These are phyloP conservation scores for Teratosphaeria zuluensis DNA, from an alignment of 2,329 filamentous ascomycete genomes.

Conservation along the genomic window DNA sequence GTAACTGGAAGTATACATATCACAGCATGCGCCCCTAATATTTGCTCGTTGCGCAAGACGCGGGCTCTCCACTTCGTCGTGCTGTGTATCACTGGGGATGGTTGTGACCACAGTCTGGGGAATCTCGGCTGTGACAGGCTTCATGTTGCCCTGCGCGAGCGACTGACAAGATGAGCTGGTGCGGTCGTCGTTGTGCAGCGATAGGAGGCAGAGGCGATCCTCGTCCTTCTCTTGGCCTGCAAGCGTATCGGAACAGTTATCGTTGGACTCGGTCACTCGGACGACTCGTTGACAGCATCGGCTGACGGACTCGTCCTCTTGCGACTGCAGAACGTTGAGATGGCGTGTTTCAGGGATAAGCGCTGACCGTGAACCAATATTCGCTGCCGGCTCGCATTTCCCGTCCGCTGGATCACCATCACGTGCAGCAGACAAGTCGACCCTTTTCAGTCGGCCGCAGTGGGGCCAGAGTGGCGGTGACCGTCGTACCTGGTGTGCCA, in stretches of 20 bases:
- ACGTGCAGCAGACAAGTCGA: background rate
- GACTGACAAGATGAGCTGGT: background rate
- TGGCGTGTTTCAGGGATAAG: background rate
- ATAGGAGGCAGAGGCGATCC: background rate
- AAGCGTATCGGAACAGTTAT: background rate
- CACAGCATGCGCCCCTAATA: background rate
- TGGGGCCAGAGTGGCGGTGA: conserved; percentile 22
- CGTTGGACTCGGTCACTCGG: background rate
- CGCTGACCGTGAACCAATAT: background rate
- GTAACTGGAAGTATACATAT: background rate
- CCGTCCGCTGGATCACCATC: background rate
- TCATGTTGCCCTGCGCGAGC: background rate
- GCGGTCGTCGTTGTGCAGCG: background rate
- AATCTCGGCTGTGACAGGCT: background rate
- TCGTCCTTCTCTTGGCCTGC: background rate
- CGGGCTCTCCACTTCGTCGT: background rate
- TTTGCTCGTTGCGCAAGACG: conserved; percentile 2
- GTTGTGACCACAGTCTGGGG: background rate
- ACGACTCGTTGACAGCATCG: background rate
- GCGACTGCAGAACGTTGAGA: background rate
- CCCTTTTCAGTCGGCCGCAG: background rate
- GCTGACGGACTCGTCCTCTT: background rate
- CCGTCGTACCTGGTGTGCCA: conserved; percentile 17
- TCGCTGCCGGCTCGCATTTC: background rate
- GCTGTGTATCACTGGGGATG: background rate